Base-by-base conservation (phyloP, 768 basidiomycete species). In the Mrakia hoshinonis region DNA sequence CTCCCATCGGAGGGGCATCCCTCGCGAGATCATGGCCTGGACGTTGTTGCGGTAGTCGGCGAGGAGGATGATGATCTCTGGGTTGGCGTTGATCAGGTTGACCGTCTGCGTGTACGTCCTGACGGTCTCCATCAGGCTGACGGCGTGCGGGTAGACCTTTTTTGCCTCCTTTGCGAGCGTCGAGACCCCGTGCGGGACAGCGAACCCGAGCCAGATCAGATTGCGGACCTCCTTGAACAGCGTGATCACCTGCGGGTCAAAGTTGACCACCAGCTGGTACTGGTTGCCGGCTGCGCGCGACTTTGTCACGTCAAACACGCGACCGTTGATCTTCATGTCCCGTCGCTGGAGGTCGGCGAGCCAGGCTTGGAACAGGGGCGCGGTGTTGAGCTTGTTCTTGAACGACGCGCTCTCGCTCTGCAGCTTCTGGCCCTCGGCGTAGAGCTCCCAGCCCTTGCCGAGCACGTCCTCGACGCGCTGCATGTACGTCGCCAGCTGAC, bases 81-180 rank as follows among this genome's bases (percentile, higher is more conserved):
- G 88, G 78, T 97, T 91, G 52, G 84, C 84, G 78, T 96, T 89
- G 75, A 98, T 88, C 76, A 97, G 81, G 78, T 92, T 91, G 78
- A 96, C 81, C 0, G 92, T 96, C 82, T 99, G 96, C 24, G 90
- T 89, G 80, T 99, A 98, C 36, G 92, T 97, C 78, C 94, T 83
- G n/a, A 98, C 92, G 0, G 93, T 95, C 83, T 99, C 96, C 95
- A 98, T 98, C 79, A 82, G 68, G 69, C 78, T 79, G 75, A 98
- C 95, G 2, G 96, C 96, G 82, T 97, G 93, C 0, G 94, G 94
- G 78, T 99, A 99, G 73, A 98, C 94, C 75, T 92, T 83, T 83
- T 96, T 97, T 73, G 96, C 96, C 75, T 99, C 95, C 82, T 97
- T 99, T 46, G 96, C 96, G 86, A 96, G 89, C 78, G 94, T 96